Base-by-base conservation (phyloP, 2,329 filamentous ascomycete species). In the Penicillium freii region DNA sequence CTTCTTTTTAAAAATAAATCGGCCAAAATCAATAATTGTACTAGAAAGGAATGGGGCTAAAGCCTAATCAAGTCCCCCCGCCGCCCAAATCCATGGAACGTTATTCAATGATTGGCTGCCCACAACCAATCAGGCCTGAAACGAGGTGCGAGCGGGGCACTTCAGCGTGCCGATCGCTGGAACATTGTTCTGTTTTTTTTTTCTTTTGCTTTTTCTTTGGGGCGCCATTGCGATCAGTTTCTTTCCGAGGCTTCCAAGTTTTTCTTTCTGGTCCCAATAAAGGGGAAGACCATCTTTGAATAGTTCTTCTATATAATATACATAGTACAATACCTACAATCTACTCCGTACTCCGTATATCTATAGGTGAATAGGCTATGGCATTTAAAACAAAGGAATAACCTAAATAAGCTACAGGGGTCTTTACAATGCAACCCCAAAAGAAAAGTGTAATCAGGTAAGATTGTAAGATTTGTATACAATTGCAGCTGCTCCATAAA, bases 101-200 rank as follows among this genome's bases (percentile, higher is more conserved):
- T 2, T 15, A 38, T 27, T 15, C 29, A 29, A 23, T 56, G 54
- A 56, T 56, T 56, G 54, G 54, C 36, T 29, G 8, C 5, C 7
- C 11, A n/a, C 19, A 47, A 17, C 48, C 54, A 52, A 56, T 52
- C 42, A 29, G 44, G 21, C 19, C 49, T 53, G 42, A 52, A 56
- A 56, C 42, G 40, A 46, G 36, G 46, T 36, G n/a, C 15, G 33
- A 43, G 51, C 44, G 55, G 50, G 55, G 55, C 39, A 31, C 11
- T 45, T 39, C 49, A 54, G 55, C 25, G 51, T 36, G 51, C 52
- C 55, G 55, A 57, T 57, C 55, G 33, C 21, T 51, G 27, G 49
- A 39, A 54, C 54, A 56, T 42, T 57, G 39, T 54, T 54, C 36
- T 36, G n/a, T 31, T 39, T 46, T 44, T 31, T 31, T 42, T n/a